phyloP scores from a whole-genome alignment of 140 eudicot species.

The Oenanthe javanica region DNA sequence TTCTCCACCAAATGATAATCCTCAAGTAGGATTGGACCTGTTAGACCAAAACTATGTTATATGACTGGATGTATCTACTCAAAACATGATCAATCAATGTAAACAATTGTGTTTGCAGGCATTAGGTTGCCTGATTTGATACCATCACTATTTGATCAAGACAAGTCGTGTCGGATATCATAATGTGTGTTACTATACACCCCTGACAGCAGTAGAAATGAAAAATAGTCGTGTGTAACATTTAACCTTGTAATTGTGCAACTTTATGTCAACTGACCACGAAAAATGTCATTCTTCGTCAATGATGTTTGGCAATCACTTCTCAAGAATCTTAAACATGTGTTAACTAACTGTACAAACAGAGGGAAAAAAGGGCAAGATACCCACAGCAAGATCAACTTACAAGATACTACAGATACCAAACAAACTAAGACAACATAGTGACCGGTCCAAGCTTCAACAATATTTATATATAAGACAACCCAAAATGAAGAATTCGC shows the following conservation, averaged over 20 bases:
- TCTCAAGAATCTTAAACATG: neutral
- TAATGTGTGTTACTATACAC: neutral
- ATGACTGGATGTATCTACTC: neutral
- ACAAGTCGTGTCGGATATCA: neutral
- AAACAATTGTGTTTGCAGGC: neutral
- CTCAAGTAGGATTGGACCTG: slow-evolving; percentile 83
- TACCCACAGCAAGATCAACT: neutral
- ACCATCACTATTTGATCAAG: neutral
- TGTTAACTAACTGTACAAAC: neutral
- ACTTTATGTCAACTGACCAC: neutral
- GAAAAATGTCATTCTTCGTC: neutral
- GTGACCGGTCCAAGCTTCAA: neutral
- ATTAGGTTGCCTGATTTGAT: neutral
- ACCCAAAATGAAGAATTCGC: neutral
- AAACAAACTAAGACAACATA: neutral
- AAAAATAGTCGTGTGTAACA: neutral
- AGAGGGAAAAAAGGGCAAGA: neutral
- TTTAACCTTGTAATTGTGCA: neutral
- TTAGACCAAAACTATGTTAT: neutral
- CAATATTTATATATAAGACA: too few relatives aligned
- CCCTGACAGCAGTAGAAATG: neutral
- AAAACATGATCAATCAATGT: neutral
- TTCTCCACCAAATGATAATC: slow-evolving; percentile 83
- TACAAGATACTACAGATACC: neutral
- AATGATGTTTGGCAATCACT: neutral